phyloP scores from a whole-genome alignment of 2,329 filamentous ascomycete genomes.

The Cytospora piceae region DNA sequence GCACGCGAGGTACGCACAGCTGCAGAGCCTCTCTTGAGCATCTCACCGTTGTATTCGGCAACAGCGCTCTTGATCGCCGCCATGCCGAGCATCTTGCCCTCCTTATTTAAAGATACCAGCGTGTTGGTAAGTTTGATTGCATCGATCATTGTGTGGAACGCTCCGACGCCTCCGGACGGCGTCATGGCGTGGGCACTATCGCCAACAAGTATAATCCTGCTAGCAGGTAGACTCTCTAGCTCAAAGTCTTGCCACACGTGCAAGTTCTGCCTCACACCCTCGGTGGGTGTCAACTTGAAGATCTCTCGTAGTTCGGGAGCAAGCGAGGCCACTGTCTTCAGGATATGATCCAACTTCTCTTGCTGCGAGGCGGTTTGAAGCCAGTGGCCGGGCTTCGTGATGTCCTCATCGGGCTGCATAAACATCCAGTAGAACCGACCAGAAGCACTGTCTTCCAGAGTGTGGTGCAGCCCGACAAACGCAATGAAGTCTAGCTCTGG shows the following conservation, averaged over 20 bases:
- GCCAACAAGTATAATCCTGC: background rate
- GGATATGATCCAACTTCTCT: conserved; percentile 6
- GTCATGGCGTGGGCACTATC: conserved; percentile 4
- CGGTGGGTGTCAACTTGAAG: background rate
- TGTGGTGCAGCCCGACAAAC: conserved; percentile 35
- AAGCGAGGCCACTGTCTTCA: background rate
- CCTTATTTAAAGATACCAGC: background rate
- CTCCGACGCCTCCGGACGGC: background rate
- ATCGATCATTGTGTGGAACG: too few relatives aligned
- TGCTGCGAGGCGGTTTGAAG: conserved; percentile 1
- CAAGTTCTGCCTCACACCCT: background rate
- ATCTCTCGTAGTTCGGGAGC: conserved; percentile 2
- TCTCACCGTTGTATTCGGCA: conserved; percentile 5
- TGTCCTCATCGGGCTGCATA: conserved; percentile 20
- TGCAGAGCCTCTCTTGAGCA: conserved; percentile 3
- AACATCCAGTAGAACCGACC: conserved; percentile 36
- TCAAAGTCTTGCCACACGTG: background rate
- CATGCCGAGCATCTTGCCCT: background rate
- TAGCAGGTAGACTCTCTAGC: background rate
- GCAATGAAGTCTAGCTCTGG: conserved; percentile 20
- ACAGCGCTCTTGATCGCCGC: background rate
- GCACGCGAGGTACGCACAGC: background rate
- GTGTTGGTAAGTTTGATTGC: background rate
- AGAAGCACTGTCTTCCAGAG: conserved; percentile 32
- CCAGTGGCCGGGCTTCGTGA: conserved; percentile 6